phyloP scores from a whole-genome alignment of 768 basidiomycete genomes.

The Mycena maculata region DNA sequence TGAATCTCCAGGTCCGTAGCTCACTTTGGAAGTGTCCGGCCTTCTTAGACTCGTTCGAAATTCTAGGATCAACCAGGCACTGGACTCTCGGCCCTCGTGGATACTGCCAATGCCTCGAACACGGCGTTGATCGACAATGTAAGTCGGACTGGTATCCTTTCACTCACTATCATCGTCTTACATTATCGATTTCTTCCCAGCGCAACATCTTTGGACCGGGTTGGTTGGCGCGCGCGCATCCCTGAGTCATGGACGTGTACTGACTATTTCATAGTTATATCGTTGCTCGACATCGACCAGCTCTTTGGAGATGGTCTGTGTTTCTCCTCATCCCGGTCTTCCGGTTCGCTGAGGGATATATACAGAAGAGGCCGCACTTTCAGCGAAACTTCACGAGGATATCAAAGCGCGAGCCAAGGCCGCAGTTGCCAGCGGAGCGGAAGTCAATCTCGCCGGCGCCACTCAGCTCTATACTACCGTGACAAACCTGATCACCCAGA shows the following conservation, averaged over 20 bases:
- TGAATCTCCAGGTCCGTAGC: conserved; percentile 43
- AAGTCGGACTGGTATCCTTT: neutral
- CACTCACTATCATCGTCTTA: neutral
- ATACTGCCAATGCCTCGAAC: conserved; percentile 19
- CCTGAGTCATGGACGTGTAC: neutral
- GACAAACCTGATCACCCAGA: conserved; percentile 23
- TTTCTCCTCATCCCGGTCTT: neutral
- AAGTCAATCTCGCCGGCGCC: conserved; percentile 17
- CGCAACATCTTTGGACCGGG: conserved; percentile 28
- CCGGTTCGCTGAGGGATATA: neutral
- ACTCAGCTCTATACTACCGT: conserved; percentile 13
- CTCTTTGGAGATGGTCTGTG: conserved; percentile 22
- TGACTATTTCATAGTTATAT: conserved; percentile 13
- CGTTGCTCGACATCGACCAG: conserved; percentile 26
- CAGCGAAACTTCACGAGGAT: conserved; percentile 1
- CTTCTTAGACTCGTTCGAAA: neutral
- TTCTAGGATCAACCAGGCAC: conserved; percentile 43
- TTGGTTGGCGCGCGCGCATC: neutral
- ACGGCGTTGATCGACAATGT: conserved; percentile 24
- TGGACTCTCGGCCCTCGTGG: conserved; percentile 23
- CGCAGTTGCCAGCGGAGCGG: conserved; percentile 16
- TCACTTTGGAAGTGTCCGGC: too few relatives aligned
- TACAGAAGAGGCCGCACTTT: conserved; percentile 5
- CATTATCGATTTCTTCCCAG: neutral
- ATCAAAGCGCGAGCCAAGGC: conserved; percentile 19